Conservation (phyloP, 768 basidiomycete species). For the Kwoniella dendrophila region DNA sequence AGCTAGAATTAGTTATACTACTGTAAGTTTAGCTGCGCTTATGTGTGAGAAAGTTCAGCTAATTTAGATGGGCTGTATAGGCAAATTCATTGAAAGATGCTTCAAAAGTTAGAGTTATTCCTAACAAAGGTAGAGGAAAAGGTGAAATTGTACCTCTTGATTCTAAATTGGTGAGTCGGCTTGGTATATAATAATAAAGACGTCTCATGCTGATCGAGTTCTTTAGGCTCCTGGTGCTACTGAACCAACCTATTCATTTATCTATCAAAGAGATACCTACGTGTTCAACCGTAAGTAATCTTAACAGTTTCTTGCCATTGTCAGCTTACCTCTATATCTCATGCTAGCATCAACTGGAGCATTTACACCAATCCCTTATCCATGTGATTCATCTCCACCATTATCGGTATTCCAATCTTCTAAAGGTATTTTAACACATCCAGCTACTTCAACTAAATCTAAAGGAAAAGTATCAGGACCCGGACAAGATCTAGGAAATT, state of each 20-base stretch:
- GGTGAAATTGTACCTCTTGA: constrained; percentile 82
- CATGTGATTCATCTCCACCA: constrained; percentile 70
- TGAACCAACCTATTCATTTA: constrained; percentile 73
- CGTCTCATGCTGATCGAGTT: constrained; percentile 14
- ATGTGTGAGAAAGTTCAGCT: not conserved
- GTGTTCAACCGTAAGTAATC: constrained; percentile 61
- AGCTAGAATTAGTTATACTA: constrained; percentile 76
- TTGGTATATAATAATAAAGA: too few relatives aligned
- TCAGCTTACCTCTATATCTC: not conserved
- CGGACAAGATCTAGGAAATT: too few relatives aligned
- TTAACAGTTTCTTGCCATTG: not conserved
- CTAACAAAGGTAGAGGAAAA: constrained; percentile 76
- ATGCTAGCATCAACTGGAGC: constrained; percentile 59
- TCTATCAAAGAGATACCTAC: constrained; percentile 93
- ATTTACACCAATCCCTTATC: constrained; percentile 87
- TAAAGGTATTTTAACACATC: constrained; percentile 61
- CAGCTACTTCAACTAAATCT: constrained; percentile 26
- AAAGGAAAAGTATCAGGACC: constrained; percentile 36
- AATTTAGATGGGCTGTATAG: constrained; percentile 48
- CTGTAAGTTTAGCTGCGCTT: constrained; percentile 59
- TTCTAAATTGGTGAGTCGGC: constrained; percentile 64
- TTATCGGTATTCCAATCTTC: constrained; percentile 65
- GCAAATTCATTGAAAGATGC: constrained; percentile 71
- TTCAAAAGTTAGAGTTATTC: constrained; percentile 77
- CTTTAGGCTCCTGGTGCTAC: constrained; percentile 59